A percentile compares a stretch with the other conserved stretches of the same genome.
Conservation (phyloP, 2,329 filamentous ascomycete genomes). For the Aspergillus aculeatus region DNA sequence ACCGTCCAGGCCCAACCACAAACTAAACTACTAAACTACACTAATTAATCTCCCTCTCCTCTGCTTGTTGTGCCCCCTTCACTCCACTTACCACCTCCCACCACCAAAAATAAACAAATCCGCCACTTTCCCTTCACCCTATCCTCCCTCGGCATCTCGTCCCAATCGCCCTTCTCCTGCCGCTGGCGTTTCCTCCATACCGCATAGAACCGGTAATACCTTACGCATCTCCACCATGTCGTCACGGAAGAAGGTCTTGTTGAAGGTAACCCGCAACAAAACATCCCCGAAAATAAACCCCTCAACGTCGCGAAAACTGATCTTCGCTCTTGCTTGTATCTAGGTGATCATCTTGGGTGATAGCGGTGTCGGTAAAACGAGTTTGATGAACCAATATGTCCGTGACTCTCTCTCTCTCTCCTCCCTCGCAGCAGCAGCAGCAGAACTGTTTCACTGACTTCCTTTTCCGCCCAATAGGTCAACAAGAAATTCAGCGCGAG, state of each 20-base stretch:
- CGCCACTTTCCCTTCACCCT: neutral
- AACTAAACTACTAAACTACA: conserved; percentile 4
- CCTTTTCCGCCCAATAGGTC: conserved; percentile 60
- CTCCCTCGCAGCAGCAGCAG: neutral
- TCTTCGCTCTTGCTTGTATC: neutral
- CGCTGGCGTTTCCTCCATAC: neutral
- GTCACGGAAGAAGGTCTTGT: conserved; percentile 83
- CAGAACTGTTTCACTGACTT: conserved; percentile 15
- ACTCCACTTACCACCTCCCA: neutral
- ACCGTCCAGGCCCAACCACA: conserved; percentile 13
- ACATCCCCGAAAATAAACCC: neutral
- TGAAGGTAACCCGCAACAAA: conserved; percentile 63
- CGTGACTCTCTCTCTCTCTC: conserved; percentile 34
- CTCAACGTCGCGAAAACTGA: conserved; percentile 8
- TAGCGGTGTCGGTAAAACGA: conserved; percentile 98
- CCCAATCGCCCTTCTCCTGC: neutral
- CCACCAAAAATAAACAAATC: neutral
- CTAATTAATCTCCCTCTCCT: neutral
- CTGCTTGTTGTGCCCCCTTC: neutral
- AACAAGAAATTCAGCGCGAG: conserved; percentile 99
- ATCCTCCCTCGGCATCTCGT: neutral
- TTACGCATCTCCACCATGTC: conserved; percentile 55
- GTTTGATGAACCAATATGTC: conserved; percentile 99
- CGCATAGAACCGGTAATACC: neutral
- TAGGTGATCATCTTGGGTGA: conserved; percentile 99